Evolutionary conservation across 345 rosid genomes (phyloP), one percentile per base, ranked within the genome.

Genomic region (Isatis tinctoria): DNA sequence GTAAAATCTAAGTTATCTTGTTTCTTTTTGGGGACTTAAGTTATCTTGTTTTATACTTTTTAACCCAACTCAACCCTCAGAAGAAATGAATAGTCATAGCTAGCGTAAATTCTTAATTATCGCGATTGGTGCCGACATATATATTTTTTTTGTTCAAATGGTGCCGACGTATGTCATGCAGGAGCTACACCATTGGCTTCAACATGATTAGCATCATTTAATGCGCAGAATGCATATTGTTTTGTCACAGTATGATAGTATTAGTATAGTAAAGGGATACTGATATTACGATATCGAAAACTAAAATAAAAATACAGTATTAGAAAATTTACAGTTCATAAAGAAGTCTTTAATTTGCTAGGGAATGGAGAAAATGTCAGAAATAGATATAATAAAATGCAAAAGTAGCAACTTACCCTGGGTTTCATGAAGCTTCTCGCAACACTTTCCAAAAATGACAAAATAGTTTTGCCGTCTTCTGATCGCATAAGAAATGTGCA

Each of bases 321-420:
- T 36, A 32, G 40, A 24, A 57, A 35, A 28, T 12, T 5, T 24
- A 47, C 49, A 27, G 10, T 27, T 59, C 24, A 53, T 69, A 69
- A 52, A 60, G 58, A 18, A 33, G 59, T 39, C 10, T 26, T 69
- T 53, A 61, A 41, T 69, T 43, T 62, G 65, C 44, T 76, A 44
- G 70, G 66, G 45, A 62, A 63, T 14, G 11, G 71, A 56, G 53
- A 54, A 62, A 69, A 76, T 69, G 71, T 76, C 75, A 69, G 65
- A 63, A 69, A 69, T 52, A 69, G 51, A 69, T 5, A 63, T 35
- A 63, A 69, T 69, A 69, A 62, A 69, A 76, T 35, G 59, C 51
- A 75, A 74, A 69, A 62, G 69, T 62, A 48, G 75, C 66, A 70
- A 70, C 76, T 65, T 70, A 70, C 72, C 60, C 80, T 70, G 61